Percentiles rank a stretch among this genome's conserved stretches.
Conservation (phyloP, 306 rosid genomes). For the Oxytropis ochrocephala region DNA sequence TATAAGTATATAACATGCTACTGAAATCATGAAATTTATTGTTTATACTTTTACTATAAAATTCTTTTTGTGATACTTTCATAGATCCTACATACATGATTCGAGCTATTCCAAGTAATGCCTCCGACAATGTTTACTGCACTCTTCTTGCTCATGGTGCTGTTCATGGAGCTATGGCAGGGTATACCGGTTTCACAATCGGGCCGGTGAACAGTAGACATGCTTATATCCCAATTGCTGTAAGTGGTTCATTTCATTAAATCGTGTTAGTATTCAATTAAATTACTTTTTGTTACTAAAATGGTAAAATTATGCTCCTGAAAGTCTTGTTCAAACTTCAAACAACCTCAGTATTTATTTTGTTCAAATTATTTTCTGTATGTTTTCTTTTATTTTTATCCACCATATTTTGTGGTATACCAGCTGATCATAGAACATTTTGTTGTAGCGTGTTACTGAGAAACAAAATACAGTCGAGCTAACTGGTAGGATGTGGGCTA, state of each 20-base stretch:
- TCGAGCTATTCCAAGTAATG: slow-evolving; percentile 96
- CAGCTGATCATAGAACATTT: slow-evolving; percentile 12
- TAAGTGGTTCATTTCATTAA: slow-evolving; percentile 41
- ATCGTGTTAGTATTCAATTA: slow-evolving; percentile 1
- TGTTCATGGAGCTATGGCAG: slow-evolving; percentile 98
- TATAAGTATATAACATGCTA: background rate
- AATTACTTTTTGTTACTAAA: background rate
- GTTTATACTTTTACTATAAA: background rate
- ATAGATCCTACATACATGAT: slow-evolving; percentile 97
- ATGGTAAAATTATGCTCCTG: background rate
- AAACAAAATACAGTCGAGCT: slow-evolving; percentile 51
- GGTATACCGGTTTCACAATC: slow-evolving; percentile 84
- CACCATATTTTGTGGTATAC: background rate
- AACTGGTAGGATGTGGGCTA: slow-evolving; percentile 90
- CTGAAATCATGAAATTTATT: background rate
- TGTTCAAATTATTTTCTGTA: background rate
- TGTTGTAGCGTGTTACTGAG: slow-evolving; percentile 83
- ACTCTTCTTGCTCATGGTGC: slow-evolving; percentile 96
- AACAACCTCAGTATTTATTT: background rate
- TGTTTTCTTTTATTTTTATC: background rate
- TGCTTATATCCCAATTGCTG: slow-evolving; percentile 85
- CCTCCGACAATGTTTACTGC: slow-evolving; percentile 89
- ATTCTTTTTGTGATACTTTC: slow-evolving; percentile 10
- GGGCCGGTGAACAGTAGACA: slow-evolving; percentile 86
- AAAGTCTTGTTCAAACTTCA: background rate